These are phyloP conservation scores for Wallacemonas collosoma DNA, from an alignment of 208 protist species.

Conservation along the genomic window DNA sequence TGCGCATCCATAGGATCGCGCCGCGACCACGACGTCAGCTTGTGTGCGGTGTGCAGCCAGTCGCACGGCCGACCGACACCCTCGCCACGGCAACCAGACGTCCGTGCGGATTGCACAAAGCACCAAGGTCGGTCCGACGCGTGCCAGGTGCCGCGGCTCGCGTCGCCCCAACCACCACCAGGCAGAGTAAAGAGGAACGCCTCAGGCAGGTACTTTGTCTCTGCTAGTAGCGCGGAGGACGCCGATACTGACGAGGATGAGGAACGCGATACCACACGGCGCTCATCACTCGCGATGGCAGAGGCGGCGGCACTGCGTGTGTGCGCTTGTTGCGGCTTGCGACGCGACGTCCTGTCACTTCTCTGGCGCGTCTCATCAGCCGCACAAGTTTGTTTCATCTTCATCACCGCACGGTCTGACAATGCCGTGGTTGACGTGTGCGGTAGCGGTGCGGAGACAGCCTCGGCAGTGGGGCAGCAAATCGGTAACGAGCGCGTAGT, in stretches of 20 bases:
- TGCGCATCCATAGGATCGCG: too few relatives aligned
- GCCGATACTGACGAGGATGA: not conserved
- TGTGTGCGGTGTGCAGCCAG: too few relatives aligned
- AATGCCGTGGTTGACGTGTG: too few relatives aligned
- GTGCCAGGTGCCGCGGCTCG: conserved; percentile 7
- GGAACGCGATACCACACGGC: not conserved
- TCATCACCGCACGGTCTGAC: too few relatives aligned
- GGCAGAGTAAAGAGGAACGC: not conserved
- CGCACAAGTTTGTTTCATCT: too few relatives aligned
- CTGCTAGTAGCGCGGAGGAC: not conserved
- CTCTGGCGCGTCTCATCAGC: not conserved
- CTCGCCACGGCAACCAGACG: too few relatives aligned
- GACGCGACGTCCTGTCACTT: not conserved
- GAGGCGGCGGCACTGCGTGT: not conserved
- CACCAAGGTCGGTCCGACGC: not conserved
- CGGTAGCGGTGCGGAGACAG: too few relatives aligned
- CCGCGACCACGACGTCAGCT: too few relatives aligned
- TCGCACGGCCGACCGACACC: too few relatives aligned
- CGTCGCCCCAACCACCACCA: conserved; percentile 5
- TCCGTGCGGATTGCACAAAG: not conserved
- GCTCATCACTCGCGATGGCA: not conserved
- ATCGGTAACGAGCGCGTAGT: not conserved
- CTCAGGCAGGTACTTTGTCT: too few relatives aligned
- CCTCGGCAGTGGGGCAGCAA: too few relatives aligned
- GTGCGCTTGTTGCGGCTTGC: too few relatives aligned